These are phyloP conservation scores for Anisogramma anomala DNA, from an alignment of 2,329 filamentous ascomycete species.

Conservation along the genomic window DNA sequence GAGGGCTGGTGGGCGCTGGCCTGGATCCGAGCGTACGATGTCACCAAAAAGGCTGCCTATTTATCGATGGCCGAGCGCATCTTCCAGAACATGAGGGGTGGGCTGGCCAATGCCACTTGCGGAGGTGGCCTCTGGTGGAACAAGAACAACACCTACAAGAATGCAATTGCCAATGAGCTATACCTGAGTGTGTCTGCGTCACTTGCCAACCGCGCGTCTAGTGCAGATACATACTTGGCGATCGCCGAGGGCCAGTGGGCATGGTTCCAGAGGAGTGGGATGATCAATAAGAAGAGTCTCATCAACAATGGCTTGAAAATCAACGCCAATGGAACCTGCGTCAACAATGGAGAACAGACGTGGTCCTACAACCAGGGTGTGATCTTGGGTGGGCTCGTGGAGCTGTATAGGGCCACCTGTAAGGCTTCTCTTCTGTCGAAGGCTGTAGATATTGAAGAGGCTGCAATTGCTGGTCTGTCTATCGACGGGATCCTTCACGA, in stretches of 20 bases:
- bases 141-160: slow-evolving; percentile 38
- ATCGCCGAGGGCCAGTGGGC: slow-evolving; percentile 38
- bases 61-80: slow-evolving; percentile 39
- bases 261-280: slow-evolving; percentile 38
- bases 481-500: slow-evolving; percentile 40
- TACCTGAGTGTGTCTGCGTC: slow-evolving; percentile 40
- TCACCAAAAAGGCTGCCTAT: slow-evolving; percentile 34
- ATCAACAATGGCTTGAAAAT: slow-evolving; percentile 42
- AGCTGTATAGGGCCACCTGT: slow-evolving; percentile 33
- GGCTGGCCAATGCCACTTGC: slow-evolving; percentile 28
- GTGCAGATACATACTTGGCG: slow-evolving; percentile 30
- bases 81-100: slow-evolving; percentile 43
- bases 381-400: slow-evolving; percentile 39
- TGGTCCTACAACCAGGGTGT: slow-evolving; percentile 49
- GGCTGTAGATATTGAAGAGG: slow-evolving; percentile 38
- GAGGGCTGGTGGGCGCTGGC: slow-evolving; percentile 53
- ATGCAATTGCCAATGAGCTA: slow-evolving; percentile 46
- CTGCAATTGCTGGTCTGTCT: slow-evolving; percentile 35
- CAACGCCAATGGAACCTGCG: slow-evolving; percentile 31
- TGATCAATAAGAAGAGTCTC: slow-evolving; percentile 38
- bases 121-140: slow-evolving; percentile 49
- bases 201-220: slow-evolving; percentile 35
- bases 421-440: slow-evolving; percentile 30
- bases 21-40: slow-evolving; percentile 43
- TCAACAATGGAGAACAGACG: slow-evolving; percentile 34